Base-by-base conservation (phyloP, 2,329 filamentous ascomycete genomes). In the Hypoxylon sp. region DNA sequence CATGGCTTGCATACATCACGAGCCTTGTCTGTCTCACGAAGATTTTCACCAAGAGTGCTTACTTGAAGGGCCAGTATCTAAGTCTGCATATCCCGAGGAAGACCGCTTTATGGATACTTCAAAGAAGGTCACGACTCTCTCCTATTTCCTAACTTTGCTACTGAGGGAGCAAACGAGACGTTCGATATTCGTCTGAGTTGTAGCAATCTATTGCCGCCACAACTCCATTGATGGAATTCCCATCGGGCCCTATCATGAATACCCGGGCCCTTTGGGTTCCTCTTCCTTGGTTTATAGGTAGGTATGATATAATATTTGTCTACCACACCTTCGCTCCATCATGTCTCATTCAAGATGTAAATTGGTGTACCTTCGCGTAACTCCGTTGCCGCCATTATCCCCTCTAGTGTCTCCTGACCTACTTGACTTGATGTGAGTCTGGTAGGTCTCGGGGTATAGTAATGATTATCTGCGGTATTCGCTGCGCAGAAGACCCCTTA, bases 1-100 rank as follows among this genome's bases (percentile, higher is more conserved):
- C 51, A 33, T 30, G 44, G 11, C 14, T 11, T 16, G 24, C 36
- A 16, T 18, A 33, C 36, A 36, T 30, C 32, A 32, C 40, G 24
- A 49, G n/a, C 56, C 40, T 38, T 32, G 49, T 22, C 14, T 40
- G 24, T 62, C 54, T 40, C 40, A 16, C 49, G 28, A 61, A 11
- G 36, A 60, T 26, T 40, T 45, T 55, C 46, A 36, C 46, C 40
- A 53, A 58, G 44, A 26, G 32, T 51, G 28, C 46, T 50, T 20
- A 24, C 42, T 18, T 32, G 30, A 51, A 30, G 22, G 30, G 51
- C 38, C 53, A 53, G 42, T 33, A 33, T 38, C 57, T 40, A 40
- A 46, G 57, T 66, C 44, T 46, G 36, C 28, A 22, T 7, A 4
- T 20, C 38, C 30, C 14, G 26, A 50, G 22, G 32, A 32, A 20